Evolutionary conservation across 305 asterid genomes (phyloP).

Genomic region (Plantago coronopus): DNA sequence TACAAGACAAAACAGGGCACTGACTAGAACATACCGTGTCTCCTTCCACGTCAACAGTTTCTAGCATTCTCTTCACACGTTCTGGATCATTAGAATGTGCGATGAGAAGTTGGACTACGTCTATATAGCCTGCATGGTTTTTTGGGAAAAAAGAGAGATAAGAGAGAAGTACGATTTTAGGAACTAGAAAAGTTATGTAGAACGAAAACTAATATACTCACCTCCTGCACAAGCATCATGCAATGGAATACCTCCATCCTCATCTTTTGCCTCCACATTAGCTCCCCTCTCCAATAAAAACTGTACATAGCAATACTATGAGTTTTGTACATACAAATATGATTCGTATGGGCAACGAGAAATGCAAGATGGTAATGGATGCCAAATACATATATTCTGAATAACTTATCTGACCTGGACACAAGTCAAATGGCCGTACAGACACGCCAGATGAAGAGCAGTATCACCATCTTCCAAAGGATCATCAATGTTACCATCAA

Average conservation of each 20-base stretch:
- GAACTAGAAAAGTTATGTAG: neutral
- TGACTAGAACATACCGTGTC: constrained; percentile 60
- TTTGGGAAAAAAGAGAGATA: neutral
- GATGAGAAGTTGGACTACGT: constrained; percentile 63
- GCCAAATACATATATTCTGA: constrained; percentile 8
- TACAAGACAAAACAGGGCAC: constrained; percentile 4
- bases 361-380: neutral
- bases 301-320: constrained; percentile 32
- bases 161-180: neutral
- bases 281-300: constrained; percentile 85
- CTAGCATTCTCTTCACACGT: constrained; percentile 32
- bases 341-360: neutral
- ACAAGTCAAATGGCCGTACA: constrained; percentile 75
- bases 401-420: constrained; percentile 55
- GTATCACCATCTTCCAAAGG: constrained; percentile 95
- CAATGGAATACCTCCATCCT: constrained; percentile 87
- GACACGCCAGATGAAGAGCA: constrained; percentile 85
- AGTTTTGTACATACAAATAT: neutral
- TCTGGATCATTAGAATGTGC: constrained; percentile 44
- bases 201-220: constrained; percentile 15
- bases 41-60: constrained; percentile 26
- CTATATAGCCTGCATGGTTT: constrained; percentile 54
- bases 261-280: constrained; percentile 75
- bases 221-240: constrained; percentile 99
- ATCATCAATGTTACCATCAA: constrained; percentile 67